Conservation (phyloP, 192 early-diverging fungal species). For the Lunasporangiospora selenospora region DNA sequence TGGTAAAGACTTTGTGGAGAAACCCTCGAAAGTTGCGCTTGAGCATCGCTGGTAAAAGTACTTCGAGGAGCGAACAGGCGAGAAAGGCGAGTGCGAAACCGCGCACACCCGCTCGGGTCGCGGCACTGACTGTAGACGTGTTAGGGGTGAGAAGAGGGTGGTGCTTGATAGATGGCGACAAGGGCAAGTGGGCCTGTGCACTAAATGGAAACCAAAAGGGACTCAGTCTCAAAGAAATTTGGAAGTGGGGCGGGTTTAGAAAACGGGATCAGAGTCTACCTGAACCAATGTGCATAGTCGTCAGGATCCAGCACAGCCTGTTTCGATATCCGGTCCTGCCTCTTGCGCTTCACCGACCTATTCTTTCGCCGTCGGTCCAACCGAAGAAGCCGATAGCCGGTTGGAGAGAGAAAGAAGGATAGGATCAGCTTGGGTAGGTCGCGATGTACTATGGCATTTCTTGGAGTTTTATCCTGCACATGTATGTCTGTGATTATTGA, state of each 20-base stretch:
- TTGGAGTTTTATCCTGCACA: no score
- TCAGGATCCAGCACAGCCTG: conserved; percentile 3
- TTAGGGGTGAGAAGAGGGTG: not conserved
- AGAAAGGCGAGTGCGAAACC: conserved; percentile 16
- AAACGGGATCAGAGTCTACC: no score
- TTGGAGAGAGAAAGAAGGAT: conserved; percentile 20
- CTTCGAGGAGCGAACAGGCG: conserved; percentile 9
- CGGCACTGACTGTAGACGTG: not conserved
- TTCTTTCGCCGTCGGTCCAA: no score
- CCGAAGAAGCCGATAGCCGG: conserved; percentile 3
- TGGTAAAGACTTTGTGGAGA: not conserved
- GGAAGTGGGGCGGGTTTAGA: no score
- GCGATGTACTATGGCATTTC: no score
- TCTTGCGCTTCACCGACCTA: not conserved
- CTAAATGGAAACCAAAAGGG: no score
- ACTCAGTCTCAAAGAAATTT: no score
- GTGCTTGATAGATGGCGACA: no score
- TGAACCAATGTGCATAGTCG: conserved; percentile 18
- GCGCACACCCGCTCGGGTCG: conserved; percentile 22
- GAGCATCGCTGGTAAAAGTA: conserved; percentile 3
- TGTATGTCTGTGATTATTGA: no score
- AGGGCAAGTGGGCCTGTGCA: no score
- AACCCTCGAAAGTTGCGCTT: conserved; percentile 3
- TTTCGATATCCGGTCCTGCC: not conserved
- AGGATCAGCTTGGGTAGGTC: not conserved